A percentile compares a stretch with the other conserved stretches of the same genome.
These are phyloP conservation scores for Grifola frondosa DNA, from an alignment of 1,284 basidiomycete species.

Conservation along the genomic window DNA sequence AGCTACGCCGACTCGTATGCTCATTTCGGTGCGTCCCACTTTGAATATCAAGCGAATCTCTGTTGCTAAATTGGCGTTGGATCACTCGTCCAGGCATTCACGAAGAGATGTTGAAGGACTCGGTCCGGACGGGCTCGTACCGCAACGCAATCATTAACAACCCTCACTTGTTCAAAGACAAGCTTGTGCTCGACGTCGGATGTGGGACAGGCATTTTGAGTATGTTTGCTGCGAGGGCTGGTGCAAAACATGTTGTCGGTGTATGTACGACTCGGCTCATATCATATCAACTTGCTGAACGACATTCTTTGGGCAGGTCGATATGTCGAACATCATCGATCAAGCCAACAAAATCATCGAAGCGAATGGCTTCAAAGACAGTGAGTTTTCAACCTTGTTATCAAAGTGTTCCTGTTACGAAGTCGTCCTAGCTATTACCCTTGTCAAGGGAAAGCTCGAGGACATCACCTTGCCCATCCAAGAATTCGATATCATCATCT, in stretches of 20 bases:
- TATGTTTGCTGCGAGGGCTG: conserved; percentile 99
- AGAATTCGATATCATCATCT: conserved; percentile 98
- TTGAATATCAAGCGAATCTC: neutral
- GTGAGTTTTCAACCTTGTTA: conserved; percentile 47
- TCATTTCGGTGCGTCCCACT: conserved; percentile 76
- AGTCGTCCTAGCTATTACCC: conserved; percentile 77
- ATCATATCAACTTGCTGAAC: neutral
- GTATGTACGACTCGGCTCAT: conserved; percentile 38
- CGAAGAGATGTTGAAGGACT: conserved; percentile 99
- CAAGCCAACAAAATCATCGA: conserved; percentile 97
- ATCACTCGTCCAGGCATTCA: conserved; percentile 67
- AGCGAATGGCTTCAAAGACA: conserved; percentile 94
- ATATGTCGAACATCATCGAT: conserved; percentile 99
- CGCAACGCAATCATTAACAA: conserved; percentile 95
- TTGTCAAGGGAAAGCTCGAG: conserved; percentile 98
- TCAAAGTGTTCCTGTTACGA: neutral
- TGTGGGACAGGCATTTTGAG: conserved; percentile 98
- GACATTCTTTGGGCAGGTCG: conserved; percentile 82
- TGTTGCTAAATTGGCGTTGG: conserved; percentile 2
- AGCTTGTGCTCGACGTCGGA: conserved; percentile 96
- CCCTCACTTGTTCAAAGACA: conserved; percentile 93
- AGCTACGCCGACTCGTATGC: conserved; percentile 93
- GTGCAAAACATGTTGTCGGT: conserved; percentile 94
- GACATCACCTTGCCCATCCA: conserved; percentile 84
- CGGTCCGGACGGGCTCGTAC: conserved; percentile 94